Base-by-base conservation (phyloP, 1,284 basidiomycete species). In the Rhodotorula sp. region DNA sequence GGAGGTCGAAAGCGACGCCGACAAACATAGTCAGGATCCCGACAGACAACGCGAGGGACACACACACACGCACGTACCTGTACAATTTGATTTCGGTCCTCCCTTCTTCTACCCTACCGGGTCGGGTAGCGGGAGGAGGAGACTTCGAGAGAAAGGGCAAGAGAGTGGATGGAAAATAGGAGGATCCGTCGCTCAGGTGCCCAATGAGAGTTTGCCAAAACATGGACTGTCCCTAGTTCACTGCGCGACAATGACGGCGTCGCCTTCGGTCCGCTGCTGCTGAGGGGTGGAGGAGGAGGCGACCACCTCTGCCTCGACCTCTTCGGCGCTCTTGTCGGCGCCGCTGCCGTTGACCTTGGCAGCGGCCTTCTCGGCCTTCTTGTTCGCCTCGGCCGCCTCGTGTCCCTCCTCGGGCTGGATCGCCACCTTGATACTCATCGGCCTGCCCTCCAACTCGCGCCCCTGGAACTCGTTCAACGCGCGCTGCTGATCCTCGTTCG, bases 381-480 rank as follows among this genome's bases (percentile, higher is more conserved):
- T 56, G 43, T 31, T 51, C 29, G 60, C 62, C 58, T 65, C 54
- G 39, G 21, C 69, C 29, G 29, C 60, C 34, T 54, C 65, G 48
- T 51, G 61, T 5, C 61, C 47, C 61, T 67, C 69, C 23, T 64
- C 71, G 5, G 54, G 59, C 70, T 71, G 69, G 57, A 74, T 73
- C 43, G 76, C 74, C 4, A 78, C 75, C 71, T 79, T 79, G 58
- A 79, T 59, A n/a, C 62, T 66, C 75, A 99, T 86, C 84, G 93
- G 95, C 85, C 89, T 90, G 82, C 93, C 92, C 68, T 91, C 87
- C 82, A 87, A 80, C 58, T 99, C 96, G 51, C 82, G 86, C 79
- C 98, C 96, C 83, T 99, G 90, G 75, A 97, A 89, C 78, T 84
- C 85, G 58, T 98, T 93, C 72, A 97, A 92, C 70, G 97, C 97